These are phyloP conservation scores for Bolboschoenus planiculmis DNA, from an alignment of 176 grass and related monocot species.

Conservation along the genomic window DNA sequence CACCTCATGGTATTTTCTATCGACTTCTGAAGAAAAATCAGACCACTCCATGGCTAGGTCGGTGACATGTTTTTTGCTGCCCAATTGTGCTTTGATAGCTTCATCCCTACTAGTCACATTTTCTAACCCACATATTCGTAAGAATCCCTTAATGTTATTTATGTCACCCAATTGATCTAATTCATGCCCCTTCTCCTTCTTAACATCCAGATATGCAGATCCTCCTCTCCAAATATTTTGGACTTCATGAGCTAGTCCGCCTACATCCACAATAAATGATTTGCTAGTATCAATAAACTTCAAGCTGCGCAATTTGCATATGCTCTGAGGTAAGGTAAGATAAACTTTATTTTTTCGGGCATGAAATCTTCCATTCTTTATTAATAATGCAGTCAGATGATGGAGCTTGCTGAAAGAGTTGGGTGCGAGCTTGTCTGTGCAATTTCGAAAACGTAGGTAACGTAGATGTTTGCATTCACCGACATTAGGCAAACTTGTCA, in stretches of 20 bases:
- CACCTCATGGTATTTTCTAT: not conserved
- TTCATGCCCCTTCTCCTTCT: not conserved
- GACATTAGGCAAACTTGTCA: not conserved
- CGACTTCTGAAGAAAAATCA: not conserved
- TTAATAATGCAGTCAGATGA: not conserved
- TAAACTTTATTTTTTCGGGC: too few species aligned
- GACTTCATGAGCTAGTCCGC: not conserved
- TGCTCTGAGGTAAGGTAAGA: not conserved
- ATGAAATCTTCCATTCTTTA: not conserved
- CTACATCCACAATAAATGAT: not conserved
- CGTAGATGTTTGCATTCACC: not conserved
- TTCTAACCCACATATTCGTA: not conserved
- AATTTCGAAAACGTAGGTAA: not conserved
- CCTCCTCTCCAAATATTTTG: not conserved
- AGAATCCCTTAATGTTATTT: not conserved
- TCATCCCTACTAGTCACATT: not conserved
- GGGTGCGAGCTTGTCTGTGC: not conserved
- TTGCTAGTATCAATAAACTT: not conserved
- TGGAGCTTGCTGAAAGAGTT: not conserved
- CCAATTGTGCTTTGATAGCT: not conserved
- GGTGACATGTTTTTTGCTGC: not conserved
- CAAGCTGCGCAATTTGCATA: not conserved
- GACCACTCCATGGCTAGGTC: not conserved
- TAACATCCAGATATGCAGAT: not conserved
- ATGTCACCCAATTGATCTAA: not conserved